Percentiles rank a stretch among this genome's conserved stretches.
Evolutionary conservation across 306 rosid species (phyloP).

Genomic region (Aeschynomene evenia): DNA sequence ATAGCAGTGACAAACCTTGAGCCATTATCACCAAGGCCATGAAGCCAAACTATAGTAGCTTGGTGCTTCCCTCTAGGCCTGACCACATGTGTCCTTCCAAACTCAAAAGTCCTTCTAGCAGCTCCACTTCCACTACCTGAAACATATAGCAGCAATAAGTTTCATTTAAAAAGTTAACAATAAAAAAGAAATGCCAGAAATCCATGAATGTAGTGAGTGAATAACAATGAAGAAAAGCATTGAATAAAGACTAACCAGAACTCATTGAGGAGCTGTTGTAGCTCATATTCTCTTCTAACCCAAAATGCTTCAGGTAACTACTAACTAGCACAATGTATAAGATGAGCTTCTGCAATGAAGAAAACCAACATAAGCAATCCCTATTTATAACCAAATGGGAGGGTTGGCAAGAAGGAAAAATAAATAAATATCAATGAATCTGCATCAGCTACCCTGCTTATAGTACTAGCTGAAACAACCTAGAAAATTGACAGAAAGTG

Average conservation of each 20-base stretch:
- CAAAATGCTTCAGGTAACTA: constrained; percentile 36
- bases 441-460: constrained; percentile 46
- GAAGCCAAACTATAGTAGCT: constrained; percentile 92
- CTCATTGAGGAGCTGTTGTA: constrained; percentile 49
- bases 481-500: constrained; percentile 57
- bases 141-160: constrained; percentile 41
- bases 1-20: constrained; percentile 59
- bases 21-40: constrained; percentile 91
- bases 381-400: constrained; percentile 59
- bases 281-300: constrained; percentile 66
- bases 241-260: constrained; percentile 68
- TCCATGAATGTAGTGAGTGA: constrained; percentile 13
- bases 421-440: constrained; percentile 50
- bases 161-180: constrained; percentile 38
- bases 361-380: constrained; percentile 41
- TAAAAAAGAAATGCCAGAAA: constrained; percentile 32
- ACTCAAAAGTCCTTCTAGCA: constrained; percentile 64
- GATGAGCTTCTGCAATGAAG: constrained; percentile 69
- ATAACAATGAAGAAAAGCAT: constrained; percentile 12
- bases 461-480: constrained; percentile 34
- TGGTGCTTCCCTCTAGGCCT: constrained; percentile 89
- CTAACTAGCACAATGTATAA: constrained; percentile 39
- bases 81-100: constrained; percentile 93
- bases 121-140: constrained; percentile 77
- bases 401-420: constrained; percentile 45